Base-by-base conservation (phyloP, 192 early-diverging fungal species). In the Lunasporangiospora selenospora region DNA sequence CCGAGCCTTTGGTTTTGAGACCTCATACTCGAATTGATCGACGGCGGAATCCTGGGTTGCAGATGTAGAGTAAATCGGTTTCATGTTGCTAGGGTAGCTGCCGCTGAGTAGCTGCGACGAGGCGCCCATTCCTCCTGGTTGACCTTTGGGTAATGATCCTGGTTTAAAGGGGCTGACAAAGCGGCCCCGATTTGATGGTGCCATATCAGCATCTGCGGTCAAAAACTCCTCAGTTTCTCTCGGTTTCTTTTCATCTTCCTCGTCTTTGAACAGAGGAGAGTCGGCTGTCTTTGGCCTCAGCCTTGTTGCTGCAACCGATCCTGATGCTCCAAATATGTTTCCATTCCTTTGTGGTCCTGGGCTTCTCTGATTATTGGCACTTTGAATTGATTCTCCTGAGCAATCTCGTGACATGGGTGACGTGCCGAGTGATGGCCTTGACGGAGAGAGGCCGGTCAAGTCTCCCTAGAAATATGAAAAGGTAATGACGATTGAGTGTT, bases 231-330 rank as follows among this genome's bases (percentile, higher is more conserved):
- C 48, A 2, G 69, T 63, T 43, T 73, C 69, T 26, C 55, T 36
- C 3, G 60, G 58, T n/a, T 73, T 61, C 21, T 49, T 30, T 38
- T 61, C 32, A 19, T 55, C 52, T 12, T 63, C 60, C 8, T 73
- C 69, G 3, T 48, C 53, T 33, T 58, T 61, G 30, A 73, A 73
- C 3, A 73, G 48, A 12, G 69, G 69, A 5, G 69, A 73, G 4
- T 73, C 69, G 3, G n/a, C n/a, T n/a, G 61, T 73, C 61, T 36
- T 62, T n/a, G 60, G 45, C 21, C 53, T 46, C 69, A 73, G 58
- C 21, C 69, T 61, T 9, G 59, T 45, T 13, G 57, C 55, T 3
- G 54, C 8, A 13, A 55, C 56, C 33, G 61, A 40, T 58, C 69
- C 60, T 33, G 45, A 46, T 2, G 53, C 54, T 11, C 69, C 69